phyloP scores from a whole-genome alignment of 1,139 yeast genomes.

The Ogataea hybrid region DNA sequence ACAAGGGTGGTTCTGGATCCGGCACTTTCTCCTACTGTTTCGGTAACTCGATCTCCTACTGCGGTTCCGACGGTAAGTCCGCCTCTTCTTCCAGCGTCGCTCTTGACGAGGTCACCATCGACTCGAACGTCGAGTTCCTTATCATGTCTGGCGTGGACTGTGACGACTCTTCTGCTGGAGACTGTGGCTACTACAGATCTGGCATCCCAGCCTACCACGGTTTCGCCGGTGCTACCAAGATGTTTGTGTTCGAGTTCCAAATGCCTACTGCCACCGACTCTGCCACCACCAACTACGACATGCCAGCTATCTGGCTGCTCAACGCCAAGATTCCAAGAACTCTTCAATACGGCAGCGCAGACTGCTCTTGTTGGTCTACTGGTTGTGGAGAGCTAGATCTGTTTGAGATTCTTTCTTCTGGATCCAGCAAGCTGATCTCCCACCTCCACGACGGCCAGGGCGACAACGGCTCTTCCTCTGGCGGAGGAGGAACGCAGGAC shows the following conservation, averaged over 20 bases:
- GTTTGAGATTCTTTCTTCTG: slow-evolving; percentile 76
- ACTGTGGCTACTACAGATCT: slow-evolving; percentile 84
- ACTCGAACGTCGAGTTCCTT: slow-evolving; percentile 72
- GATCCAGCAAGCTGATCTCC: slow-evolving; percentile 70
- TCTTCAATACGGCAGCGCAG: slow-evolving; percentile 73
- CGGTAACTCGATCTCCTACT: slow-evolving; percentile 85
- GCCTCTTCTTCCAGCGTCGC: slow-evolving; percentile 62
- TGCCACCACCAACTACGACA: slow-evolving; percentile 60
- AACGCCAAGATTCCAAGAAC: slow-evolving; percentile 96
- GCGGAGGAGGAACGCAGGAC: slow-evolving; percentile 89
- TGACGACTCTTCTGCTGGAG: slow-evolving; percentile 46
- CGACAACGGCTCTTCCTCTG: slow-evolving; percentile 44
- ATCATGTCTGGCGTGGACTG: slow-evolving; percentile 74
- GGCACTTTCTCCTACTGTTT: slow-evolving; percentile 83
- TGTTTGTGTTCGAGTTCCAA: slow-evolving; percentile 84
- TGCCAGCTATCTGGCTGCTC: slow-evolving; percentile 97
- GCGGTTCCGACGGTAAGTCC: slow-evolving; percentile 68
- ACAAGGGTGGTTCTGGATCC: slow-evolving; percentile 77
- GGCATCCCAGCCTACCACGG: slow-evolving; percentile 94
- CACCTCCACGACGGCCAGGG: slow-evolving; percentile 92
- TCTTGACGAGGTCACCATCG: slow-evolving; percentile 60
- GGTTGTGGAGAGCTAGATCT: slow-evolving; percentile 97
- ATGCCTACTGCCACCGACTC: slow-evolving; percentile 72
- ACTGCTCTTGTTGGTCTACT: slow-evolving; percentile 92
- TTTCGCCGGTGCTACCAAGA: slow-evolving; percentile 72